Evolutionary conservation across 352 stramenopile species (phyloP).

Genomic region (Pythium inflatum): DNA sequence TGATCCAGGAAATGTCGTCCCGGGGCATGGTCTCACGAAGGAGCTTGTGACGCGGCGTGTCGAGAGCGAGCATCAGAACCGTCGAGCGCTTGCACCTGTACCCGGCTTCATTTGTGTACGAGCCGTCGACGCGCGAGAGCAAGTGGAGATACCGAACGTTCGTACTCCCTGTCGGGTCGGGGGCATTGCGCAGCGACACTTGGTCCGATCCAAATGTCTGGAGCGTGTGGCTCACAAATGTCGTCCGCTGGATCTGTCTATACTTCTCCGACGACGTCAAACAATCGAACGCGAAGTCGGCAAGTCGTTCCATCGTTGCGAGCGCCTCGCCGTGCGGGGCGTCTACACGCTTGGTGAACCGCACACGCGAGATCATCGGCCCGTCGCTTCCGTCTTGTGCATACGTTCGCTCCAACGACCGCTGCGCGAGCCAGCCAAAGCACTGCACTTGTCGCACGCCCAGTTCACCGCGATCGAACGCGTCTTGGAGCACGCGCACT

Average conservation of each 20-base stretch:
- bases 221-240: constrained; percentile 24
- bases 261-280: constrained; percentile 19
- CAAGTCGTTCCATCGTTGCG: constrained; percentile 7
- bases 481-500: constrained; percentile 16
- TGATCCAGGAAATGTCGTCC: constrained; percentile 30
- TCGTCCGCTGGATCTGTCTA: constrained; percentile 25
- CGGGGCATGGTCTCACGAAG: constrained; percentile 25
- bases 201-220: constrained; percentile 5
- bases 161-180: constrained; percentile 9
- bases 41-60: constrained; percentile 22
- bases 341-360: constrained; percentile 24
- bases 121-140: constrained; percentile 18
- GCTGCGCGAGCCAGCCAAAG: constrained; percentile 28
- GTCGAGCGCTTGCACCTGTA: constrained; percentile 12
- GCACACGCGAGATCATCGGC: constrained; percentile 13
- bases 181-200: constrained; percentile 27
- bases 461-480: constrained; percentile 10
- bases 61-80: constrained; percentile 28
- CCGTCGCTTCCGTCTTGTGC: not conserved
- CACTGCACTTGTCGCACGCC: constrained; percentile 26
- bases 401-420: constrained; percentile 6
- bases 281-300: constrained; percentile 11
- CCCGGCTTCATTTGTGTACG: not conserved
- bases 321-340: not conserved
- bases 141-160: constrained; percentile 23